phyloP scores from a whole-genome alignment of 1,284 basidiomycete species.

The Laetiporus sulphureus region DNA sequence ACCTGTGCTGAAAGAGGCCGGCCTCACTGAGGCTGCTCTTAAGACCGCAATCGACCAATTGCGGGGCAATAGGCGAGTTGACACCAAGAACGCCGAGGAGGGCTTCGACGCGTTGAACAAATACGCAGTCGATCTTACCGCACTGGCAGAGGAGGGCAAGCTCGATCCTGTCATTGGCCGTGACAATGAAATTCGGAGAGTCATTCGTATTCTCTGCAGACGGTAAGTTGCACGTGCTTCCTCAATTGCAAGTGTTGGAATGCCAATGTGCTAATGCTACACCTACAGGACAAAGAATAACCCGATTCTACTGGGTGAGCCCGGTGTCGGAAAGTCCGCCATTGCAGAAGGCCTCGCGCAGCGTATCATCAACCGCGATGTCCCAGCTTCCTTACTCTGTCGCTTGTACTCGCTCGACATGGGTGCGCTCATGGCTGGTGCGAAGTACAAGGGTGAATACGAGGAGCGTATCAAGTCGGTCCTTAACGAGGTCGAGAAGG shows the following conservation, averaged over 20 bases:
- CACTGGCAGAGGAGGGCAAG: conserved; percentile 85
- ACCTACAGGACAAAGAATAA: conserved; percentile 79
- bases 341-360: conserved; percentile 96
- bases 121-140: conserved; percentile 82
- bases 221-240: conserved; percentile 43
- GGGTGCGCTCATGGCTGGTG: conserved; percentile 94
- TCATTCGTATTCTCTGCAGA: conserved; percentile 72
- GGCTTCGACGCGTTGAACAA: conserved; percentile 85
- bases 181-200: conserved; percentile 83
- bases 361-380: conserved; percentile 92
- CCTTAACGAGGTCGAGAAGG: conserved; percentile 91
- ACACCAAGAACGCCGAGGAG: conserved; percentile 77
- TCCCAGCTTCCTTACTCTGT: conserved; percentile 82
- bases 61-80: conserved; percentile 77
- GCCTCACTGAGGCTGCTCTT: conserved; percentile 65
- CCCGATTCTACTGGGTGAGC: conserved; percentile 89
- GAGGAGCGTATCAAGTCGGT: conserved; percentile 96
- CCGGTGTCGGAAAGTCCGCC: conserved; percentile 90
- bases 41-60: conserved; percentile 78
- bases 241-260: not conserved
- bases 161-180: conserved; percentile 92
- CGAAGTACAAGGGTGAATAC: conserved; percentile 95
- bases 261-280: not conserved
- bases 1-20: conserved; percentile 67
- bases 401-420: conserved; percentile 88